Percentiles rank a stretch among this genome's conserved stretches.
Evolutionary conservation across 139 green algal species (phyloP).

Genomic region (Micractinium sp.): DNA sequence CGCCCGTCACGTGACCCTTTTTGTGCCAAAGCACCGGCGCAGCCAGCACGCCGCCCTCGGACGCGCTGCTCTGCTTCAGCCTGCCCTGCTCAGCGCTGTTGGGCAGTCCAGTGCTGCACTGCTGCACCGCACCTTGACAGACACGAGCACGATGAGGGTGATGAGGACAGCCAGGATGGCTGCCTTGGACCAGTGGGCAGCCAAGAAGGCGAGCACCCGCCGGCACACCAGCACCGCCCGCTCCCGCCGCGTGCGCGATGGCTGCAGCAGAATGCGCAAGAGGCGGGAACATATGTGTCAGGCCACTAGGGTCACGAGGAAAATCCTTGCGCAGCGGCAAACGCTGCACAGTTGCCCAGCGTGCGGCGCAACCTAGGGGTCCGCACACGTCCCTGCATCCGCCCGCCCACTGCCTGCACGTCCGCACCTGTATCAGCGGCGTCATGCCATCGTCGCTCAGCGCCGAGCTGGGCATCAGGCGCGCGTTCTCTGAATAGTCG

Average conservation of each 20-base stretch:
- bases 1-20: no score
- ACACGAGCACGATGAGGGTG: slow-evolving; percentile 59
- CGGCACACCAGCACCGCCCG: not conserved
- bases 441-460: slow-evolving; percentile 39
- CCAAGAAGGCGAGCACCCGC: slow-evolving; percentile 8
- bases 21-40: not conserved
- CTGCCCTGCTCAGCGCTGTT: no score
- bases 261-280: not conserved
- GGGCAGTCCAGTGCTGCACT: no score
- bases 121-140: slow-evolving; percentile 59
- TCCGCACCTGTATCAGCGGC: slow-evolving; percentile 22
- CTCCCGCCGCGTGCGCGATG: not conserved
- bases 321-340: not conserved
- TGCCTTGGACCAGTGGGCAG: slow-evolving; percentile 54
- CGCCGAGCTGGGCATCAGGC: slow-evolving; percentile 13
- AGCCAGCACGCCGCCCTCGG: no score
- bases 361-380: no score
- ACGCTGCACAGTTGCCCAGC: not conserved
- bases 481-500: slow-evolving; percentile 5
- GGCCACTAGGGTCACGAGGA: not conserved
- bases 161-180: slow-evolving; percentile 46
- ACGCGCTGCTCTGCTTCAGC: no score
- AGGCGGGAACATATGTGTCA: no score
- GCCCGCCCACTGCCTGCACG: not conserved
- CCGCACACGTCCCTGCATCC: not conserved